These are phyloP conservation scores for Chrysophaeum taylorii DNA, from an alignment of 352 stramenopile genomes.

Conservation along the genomic window DNA sequence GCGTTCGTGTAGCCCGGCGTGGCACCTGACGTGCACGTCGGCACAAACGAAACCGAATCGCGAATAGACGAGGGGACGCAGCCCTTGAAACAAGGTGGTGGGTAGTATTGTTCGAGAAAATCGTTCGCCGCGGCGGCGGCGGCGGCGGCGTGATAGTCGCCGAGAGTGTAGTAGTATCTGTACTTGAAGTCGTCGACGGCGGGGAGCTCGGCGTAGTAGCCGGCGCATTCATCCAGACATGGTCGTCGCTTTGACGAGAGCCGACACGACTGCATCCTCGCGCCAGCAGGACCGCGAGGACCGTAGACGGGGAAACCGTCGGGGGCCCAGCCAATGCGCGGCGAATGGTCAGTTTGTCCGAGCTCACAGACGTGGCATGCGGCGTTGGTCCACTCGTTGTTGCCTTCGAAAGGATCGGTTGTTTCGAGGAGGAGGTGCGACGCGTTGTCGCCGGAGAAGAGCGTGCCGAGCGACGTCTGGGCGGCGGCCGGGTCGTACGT, in stretches of 20 bases:
- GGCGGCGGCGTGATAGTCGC: not conserved
- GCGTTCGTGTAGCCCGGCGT: too few species aligned
- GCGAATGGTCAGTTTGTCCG: conserved; percentile 34
- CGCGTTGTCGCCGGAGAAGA: conserved; percentile 31
- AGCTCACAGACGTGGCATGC: conserved; percentile 55
- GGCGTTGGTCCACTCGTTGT: conserved; percentile 58
- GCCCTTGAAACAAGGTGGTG: not conserved
- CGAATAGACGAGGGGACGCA: not conserved
- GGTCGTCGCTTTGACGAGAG: too few species aligned
- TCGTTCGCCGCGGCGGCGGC: not conserved
- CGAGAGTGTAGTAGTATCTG: not conserved
- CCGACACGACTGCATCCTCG: not conserved
- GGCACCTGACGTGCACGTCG: too few species aligned
- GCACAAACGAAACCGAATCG: too few species aligned
- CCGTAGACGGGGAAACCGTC: conserved; percentile 63
- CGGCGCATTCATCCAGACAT: conserved; percentile 2
- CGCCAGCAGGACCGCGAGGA: conserved; percentile 4
- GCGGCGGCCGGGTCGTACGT: not conserved
- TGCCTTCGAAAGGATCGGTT: too few species aligned
- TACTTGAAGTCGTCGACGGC: not conserved
- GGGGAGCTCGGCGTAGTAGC: not conserved
- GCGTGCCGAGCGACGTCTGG: not conserved
- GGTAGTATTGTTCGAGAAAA: not conserved
- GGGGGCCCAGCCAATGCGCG: conserved; percentile 54
- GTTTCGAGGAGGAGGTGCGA: too few species aligned